Evolutionary conservation across 768 basidiomycete species (phyloP).

Genomic region (Agaricus sinodeliciosus): DNA sequence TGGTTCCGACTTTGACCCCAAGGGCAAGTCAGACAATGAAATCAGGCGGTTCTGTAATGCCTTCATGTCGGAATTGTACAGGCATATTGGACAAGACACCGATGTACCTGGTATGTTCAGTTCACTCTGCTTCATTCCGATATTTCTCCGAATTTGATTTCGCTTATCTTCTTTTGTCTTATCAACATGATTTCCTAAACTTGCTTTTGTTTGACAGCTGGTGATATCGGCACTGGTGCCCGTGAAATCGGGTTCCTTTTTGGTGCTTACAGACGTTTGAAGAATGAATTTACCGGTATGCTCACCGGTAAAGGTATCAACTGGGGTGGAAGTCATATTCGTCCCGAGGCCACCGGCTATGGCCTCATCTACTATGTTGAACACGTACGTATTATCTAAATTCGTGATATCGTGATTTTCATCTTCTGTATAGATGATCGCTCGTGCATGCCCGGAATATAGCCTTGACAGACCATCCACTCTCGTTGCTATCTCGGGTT

Average conservation of each 20-base stretch:
- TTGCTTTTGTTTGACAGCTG: conserved; percentile 27
- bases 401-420: not conserved
- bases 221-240: conserved; percentile 70
- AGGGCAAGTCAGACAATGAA: conserved; percentile 71
- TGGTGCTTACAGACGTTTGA: conserved; percentile 70
- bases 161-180: not conserved
- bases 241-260: conserved; percentile 75
- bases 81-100: conserved; percentile 67
- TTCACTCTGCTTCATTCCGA: not conserved
- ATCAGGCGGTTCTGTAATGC: conserved; percentile 64
- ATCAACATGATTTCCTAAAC: not conserved
- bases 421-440: conserved; percentile 40
- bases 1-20: conserved; percentile 76
- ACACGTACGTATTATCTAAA: conserved; percentile 39
- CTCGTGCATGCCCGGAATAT: conserved; percentile 49
- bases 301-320: conserved; percentile 65
- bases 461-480: conserved; percentile 39
- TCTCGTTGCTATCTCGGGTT: conserved; percentile 52
- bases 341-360: conserved; percentile 69
- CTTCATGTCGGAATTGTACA: conserved; percentile 71
- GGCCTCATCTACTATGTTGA: conserved; percentile 74
- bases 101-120: conserved; percentile 53
- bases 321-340: conserved; percentile 70
- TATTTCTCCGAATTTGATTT: not conserved
- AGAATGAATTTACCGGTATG: conserved; percentile 65